Evolutionary conservation across 768 basidiomycete genomes (phyloP).

Genomic region (Lentinula edodes): DNA sequence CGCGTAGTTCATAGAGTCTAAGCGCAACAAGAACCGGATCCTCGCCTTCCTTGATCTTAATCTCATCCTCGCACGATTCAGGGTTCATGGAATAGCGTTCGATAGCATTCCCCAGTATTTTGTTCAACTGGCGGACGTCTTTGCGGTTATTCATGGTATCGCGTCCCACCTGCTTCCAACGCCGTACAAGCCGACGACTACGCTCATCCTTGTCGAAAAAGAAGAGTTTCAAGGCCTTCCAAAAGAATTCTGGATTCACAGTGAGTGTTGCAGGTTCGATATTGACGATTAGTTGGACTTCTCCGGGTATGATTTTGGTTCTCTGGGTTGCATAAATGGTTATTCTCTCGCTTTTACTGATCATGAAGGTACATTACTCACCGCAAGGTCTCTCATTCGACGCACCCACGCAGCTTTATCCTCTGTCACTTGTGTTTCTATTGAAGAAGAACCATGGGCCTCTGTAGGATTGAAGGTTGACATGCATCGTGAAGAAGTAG

Average conservation of each 20-base stretch:
- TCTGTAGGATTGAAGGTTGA: background rate
- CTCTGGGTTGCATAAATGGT: background rate
- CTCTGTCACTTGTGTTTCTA: background rate
- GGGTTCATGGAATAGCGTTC: background rate
- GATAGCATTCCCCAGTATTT: background rate
- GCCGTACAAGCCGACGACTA: background rate
- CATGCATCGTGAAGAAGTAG: background rate
- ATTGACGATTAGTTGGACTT: background rate
- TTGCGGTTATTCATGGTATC: background rate
- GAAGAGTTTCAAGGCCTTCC: background rate
- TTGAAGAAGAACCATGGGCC: background rate
- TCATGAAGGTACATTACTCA: background rate
- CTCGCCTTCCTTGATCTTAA: background rate
- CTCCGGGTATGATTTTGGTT: background rate
- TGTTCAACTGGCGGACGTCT: background rate
- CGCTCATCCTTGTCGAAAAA: background rate
- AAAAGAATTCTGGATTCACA: background rate
- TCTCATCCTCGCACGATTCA: background rate
- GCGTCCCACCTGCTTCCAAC: background rate
- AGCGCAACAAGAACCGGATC: background rate
- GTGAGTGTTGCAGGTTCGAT: background rate
- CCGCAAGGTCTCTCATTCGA: background rate
- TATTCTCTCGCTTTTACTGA: background rate
- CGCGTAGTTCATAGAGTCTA: background rate
- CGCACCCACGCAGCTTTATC: background rate